phyloP scores from a whole-genome alignment of 768 basidiomycete species.

The Hirschioporus abietinus region DNA sequence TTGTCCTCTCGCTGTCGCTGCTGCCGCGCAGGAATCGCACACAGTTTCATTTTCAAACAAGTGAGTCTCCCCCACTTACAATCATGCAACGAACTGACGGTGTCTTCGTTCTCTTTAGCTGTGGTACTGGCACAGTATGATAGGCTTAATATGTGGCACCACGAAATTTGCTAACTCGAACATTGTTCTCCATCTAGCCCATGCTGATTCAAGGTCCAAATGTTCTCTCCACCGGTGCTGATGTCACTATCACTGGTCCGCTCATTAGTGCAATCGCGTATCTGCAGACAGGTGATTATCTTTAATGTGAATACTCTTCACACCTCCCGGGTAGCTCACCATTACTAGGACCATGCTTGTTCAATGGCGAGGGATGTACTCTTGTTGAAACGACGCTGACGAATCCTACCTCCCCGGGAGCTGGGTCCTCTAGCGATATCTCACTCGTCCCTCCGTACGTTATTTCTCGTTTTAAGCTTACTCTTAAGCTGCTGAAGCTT shows the following conservation, averaged over 20 bases:
- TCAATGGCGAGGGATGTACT: conserved; percentile 36
- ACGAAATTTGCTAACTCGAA: background rate
- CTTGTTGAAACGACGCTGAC: conserved; percentile 33
- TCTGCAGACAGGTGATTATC: conserved; percentile 23
- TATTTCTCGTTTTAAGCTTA: background rate
- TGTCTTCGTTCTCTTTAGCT: conserved; percentile 16
- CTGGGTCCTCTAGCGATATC: conserved; percentile 31
- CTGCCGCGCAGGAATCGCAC: conserved; percentile 27
- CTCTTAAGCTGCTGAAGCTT: conserved; percentile 13
- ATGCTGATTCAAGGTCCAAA: conserved; percentile 16
- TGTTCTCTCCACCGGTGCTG: conserved; percentile 27
- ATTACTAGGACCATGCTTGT: conserved; percentile 27
- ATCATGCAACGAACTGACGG: background rate
- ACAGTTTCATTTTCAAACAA: conserved; percentile 32
- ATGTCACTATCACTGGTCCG: conserved; percentile 23
- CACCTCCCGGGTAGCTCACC: background rate
- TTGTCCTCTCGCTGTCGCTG: conserved; percentile 10
- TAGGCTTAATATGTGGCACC: background rate
- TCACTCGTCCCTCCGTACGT: conserved; percentile 39
- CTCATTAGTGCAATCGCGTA: conserved; percentile 35
- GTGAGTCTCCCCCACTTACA: conserved; percentile 3
- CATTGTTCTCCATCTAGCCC: conserved; percentile 23
- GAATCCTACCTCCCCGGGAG: conserved; percentile 29
- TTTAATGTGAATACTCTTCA: background rate
- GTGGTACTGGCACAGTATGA: conserved; percentile 29